phyloP scores from a whole-genome alignment of 208 protist genomes.

The Leptomonas pyrrhocoris region DNA sequence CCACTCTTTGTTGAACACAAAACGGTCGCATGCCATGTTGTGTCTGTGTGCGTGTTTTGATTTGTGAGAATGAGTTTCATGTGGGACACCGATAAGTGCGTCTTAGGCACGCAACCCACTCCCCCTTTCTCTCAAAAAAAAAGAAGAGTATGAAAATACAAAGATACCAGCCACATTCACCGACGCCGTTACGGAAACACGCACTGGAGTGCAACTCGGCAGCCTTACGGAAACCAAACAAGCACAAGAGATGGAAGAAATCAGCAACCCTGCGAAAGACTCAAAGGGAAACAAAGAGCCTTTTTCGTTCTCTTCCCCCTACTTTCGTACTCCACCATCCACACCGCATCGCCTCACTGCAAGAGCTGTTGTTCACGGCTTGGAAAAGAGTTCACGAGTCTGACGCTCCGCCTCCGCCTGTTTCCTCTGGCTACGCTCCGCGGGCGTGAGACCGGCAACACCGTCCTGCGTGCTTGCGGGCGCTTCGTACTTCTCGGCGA shows the following conservation, averaged over 20 bases:
- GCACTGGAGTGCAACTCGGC: no score
- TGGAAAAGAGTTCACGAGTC: slow-evolving; percentile 34
- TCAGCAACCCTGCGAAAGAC: no score
- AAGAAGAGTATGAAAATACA: neutral
- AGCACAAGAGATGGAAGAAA: no score
- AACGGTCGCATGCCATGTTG: no score
- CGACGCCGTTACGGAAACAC: no score
- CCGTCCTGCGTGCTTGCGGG: neutral
- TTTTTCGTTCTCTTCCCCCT: neutral
- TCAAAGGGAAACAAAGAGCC: neutral
- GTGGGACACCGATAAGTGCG: neutral
- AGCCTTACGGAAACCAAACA: no score
- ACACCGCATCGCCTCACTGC: neutral
- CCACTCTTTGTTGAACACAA: no score
- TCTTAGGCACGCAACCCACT: neutral
- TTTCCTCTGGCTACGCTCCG: slow-evolving; percentile 29
- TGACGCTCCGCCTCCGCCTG: slow-evolving; percentile 42
- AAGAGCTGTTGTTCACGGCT: neutral
- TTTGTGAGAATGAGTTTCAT: neutral
- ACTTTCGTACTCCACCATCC: neutral
- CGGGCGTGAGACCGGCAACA: neutral
- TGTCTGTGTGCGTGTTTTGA: no score
- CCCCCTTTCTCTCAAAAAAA: neutral
- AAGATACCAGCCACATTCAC: no score
- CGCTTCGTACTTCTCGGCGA: slow-evolving; percentile 20